These are phyloP conservation scores for Suhomyces bolitotheri DNA, from an alignment of 1,139 yeast species.

Conservation along the genomic window DNA sequence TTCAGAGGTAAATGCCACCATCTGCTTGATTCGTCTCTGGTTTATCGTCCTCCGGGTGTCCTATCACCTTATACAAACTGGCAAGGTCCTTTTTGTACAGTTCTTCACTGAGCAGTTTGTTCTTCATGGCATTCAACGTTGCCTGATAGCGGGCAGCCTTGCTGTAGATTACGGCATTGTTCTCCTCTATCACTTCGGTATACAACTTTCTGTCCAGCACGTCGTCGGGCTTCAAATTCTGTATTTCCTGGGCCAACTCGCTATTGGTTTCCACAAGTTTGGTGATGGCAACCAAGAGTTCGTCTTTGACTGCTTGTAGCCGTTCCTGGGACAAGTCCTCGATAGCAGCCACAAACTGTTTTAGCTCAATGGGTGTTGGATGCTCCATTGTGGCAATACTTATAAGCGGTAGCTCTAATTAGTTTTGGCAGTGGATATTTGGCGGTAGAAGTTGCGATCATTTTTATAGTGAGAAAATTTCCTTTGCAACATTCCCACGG, in stretches of 20 bases:
- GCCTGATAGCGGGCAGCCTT: conserved; percentile 1
- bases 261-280: conserved; percentile 37
- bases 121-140: conserved; percentile 4
- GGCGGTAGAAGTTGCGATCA: not conserved
- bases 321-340: conserved; percentile 38
- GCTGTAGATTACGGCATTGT: conserved; percentile 27
- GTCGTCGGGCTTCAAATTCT: conserved; percentile 12
- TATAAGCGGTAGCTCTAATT: no score
- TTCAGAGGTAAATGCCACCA: not conserved
- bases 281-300: conserved; percentile 27
- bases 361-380: conserved; percentile 28
- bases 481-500: conserved; percentile 1
- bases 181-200: conserved; percentile 34
- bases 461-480: conserved; percentile 1
- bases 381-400: conserved; percentile 2
- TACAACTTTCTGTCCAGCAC: conserved; percentile 5
- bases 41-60: conserved; percentile 1
- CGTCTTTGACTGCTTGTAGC: conserved; percentile 24
- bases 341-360: conserved; percentile 32
- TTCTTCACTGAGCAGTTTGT: conserved; percentile 7
- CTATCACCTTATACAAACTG: conserved; percentile 2
- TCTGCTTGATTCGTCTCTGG: conserved; percentile 9
- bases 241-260: conserved; percentile 30
- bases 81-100: conserved; percentile 1
- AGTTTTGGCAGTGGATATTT: not conserved